These are phyloP conservation scores for Solanum aculeatissimum DNA, from an alignment of 305 asterid species.

Conservation along the genomic window DNA sequence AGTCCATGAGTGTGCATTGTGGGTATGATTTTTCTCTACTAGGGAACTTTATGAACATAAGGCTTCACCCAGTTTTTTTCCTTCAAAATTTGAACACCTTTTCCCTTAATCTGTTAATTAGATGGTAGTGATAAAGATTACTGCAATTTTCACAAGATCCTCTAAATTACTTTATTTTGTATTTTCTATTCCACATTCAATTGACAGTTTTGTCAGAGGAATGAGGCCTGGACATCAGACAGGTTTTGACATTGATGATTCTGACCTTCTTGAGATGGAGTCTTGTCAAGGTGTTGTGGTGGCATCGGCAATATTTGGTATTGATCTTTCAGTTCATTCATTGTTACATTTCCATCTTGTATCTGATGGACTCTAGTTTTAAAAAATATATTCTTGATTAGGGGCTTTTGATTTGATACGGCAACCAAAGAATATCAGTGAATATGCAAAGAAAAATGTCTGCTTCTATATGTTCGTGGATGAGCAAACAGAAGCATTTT, in stretches of 20 bases:
- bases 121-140: not conserved
- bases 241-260: slow-evolving; percentile 70
- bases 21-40: slow-evolving; percentile 43
- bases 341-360: not conserved
- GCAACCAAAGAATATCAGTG: slow-evolving; percentile 71
- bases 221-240: slow-evolving; percentile 62
- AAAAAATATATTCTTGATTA: slow-evolving; percentile 13
- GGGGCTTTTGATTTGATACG: slow-evolving; percentile 79
- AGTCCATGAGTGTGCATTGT: slow-evolving; percentile 74
- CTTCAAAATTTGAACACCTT: not conserved
- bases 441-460: slow-evolving; percentile 41
- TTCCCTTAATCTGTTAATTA: not conserved
- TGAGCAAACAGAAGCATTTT: slow-evolving; percentile 50
- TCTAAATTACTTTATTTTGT: not conserved
- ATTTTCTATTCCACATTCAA: not conserved
- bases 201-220: slow-evolving; percentile 66
- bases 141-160: not conserved
- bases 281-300: slow-evolving; percentile 71
- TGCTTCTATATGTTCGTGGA: slow-evolving; percentile 91
- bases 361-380: not conserved
- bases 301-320: slow-evolving; percentile 92
- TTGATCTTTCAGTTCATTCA: not conserved
- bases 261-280: slow-evolving; percentile 79
- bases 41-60: not conserved
- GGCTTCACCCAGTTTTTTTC: not conserved